Evolutionary conservation across 192 early-diverging fungal genomes (phyloP).

Genomic region (Linnemannia hyalina): DNA sequence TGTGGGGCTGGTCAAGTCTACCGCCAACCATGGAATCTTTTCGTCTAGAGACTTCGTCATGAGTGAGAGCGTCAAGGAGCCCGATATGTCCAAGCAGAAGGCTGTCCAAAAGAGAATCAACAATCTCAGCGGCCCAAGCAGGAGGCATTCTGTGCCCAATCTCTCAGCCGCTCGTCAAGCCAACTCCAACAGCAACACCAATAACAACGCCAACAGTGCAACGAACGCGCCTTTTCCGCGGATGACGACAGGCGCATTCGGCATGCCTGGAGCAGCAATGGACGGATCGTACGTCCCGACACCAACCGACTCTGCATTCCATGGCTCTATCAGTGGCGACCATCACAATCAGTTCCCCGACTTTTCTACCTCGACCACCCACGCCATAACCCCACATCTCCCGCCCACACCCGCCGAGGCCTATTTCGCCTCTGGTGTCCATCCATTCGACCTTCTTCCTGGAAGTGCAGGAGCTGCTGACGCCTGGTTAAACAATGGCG

Average conservation of each 20-base stretch:
- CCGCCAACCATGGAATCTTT: constrained; percentile 14
- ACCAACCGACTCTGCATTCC: constrained; percentile 21
- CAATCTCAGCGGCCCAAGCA: constrained; percentile 1
- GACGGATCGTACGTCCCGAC: constrained; percentile 22
- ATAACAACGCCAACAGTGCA: background rate
- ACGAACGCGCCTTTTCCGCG: background rate
- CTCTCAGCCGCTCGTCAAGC: background rate
- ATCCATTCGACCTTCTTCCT: constrained; percentile 28
- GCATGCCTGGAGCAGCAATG: background rate
- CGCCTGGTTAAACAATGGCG: background rate
- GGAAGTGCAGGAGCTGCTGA: background rate
- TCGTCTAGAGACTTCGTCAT: background rate
- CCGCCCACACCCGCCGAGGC: constrained; percentile 9
- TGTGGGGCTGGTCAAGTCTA: constrained; percentile 31
- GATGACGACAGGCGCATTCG: constrained; percentile 9
- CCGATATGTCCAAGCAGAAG: background rate
- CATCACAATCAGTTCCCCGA: background rate
- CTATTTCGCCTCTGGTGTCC: constrained; percentile 12
- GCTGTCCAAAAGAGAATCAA: constrained; percentile 1
- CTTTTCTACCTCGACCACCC: background rate
- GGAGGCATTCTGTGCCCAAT: constrained; percentile 33
- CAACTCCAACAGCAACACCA: constrained; percentile 7
- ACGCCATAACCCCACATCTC: constrained; percentile 4
- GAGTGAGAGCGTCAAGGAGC: background rate
- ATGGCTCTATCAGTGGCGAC: background rate